phyloP scores from a whole-genome alignment of 805 yeast species.

The Candida koratica region DNA sequence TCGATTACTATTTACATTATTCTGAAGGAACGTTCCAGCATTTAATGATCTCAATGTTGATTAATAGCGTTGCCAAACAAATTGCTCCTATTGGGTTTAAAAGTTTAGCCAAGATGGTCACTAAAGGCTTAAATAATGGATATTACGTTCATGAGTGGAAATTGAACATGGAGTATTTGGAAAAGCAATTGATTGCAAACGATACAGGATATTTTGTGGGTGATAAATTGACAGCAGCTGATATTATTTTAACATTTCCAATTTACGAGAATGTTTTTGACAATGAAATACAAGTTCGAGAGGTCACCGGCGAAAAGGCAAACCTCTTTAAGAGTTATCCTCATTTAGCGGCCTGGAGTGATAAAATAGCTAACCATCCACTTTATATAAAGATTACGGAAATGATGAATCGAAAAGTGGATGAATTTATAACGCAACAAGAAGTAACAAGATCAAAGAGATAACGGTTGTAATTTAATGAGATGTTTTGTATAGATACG shows the following conservation, averaged over 20 bases:
- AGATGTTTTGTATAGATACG: too few species aligned
- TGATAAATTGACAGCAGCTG: conserved; percentile 35
- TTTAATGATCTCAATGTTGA: conserved; percentile 34
- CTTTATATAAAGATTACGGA: conserved; percentile 27
- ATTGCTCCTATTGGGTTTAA: conserved; percentile 48
- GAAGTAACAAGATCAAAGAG: conserved; percentile 4
- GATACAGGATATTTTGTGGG: conserved; percentile 39
- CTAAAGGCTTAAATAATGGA: conserved; percentile 44
- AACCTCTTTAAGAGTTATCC: conserved; percentile 32
- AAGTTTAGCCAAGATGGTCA: conserved; percentile 38
- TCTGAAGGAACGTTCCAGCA: conserved; percentile 63
- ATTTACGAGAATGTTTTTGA: conserved; percentile 33
- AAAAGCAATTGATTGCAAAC: conserved; percentile 19
- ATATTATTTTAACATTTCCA: conserved; percentile 36
- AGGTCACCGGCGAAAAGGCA: conserved; percentile 31
- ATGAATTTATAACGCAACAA: conserved; percentile 11
- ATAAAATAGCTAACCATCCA: conserved; percentile 29
- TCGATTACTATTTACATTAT: conserved; percentile 54
- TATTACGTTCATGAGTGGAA: conserved; percentile 48
- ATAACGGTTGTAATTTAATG: too few species aligned
- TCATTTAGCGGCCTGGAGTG: conserved; percentile 36
- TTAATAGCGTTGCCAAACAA: conserved; percentile 39
- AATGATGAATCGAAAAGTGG: conserved; percentile 27
- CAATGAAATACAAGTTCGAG: conserved; percentile 33
- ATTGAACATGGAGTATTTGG: conserved; percentile 28